These are phyloP conservation scores for Rhodotorula sp. DNA, from an alignment of 1,284 basidiomycete species.

Conservation along the genomic window DNA sequence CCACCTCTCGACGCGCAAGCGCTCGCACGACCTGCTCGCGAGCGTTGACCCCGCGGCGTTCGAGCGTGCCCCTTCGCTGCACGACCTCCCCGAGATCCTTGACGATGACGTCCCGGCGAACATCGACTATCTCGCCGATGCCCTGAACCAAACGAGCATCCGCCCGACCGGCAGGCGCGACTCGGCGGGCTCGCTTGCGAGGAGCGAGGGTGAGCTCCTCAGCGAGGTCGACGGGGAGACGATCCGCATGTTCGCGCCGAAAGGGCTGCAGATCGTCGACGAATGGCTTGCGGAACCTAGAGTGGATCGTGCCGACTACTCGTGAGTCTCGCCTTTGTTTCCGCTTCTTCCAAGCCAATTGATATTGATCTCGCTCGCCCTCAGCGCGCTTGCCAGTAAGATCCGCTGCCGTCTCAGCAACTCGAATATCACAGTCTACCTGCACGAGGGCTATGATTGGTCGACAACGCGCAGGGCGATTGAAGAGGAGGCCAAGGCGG, in stretches of 20 bases:
- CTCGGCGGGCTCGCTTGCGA: neutral
- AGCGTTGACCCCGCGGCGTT: slow-evolving; percentile 86
- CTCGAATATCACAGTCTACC: slow-evolving; percentile 63
- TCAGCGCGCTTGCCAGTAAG: slow-evolving; percentile 8
- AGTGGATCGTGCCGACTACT: neutral
- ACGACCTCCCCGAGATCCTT: slow-evolving; percentile 79
- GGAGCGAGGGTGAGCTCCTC: slow-evolving; percentile 50
- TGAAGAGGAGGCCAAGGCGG: slow-evolving; percentile 82
- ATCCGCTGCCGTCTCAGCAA: slow-evolving; percentile 20
- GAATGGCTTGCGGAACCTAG: slow-evolving; percentile 60
- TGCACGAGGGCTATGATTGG: slow-evolving; percentile 97
- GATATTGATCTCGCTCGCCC: neutral
- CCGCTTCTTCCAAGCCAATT: neutral
- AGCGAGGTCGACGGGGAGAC: slow-evolving; percentile 79
- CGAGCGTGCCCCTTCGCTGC: slow-evolving; percentile 63
- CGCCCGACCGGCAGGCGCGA: neutral
- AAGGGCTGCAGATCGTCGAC: slow-evolving; percentile 63
- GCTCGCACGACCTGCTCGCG: slow-evolving; percentile 51
- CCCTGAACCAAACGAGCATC: slow-evolving; percentile 9
- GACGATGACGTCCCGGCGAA: slow-evolving; percentile 88
- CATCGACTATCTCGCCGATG: slow-evolving; percentile 76
- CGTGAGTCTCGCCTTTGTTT: neutral
- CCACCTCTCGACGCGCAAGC: neutral
- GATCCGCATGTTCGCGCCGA: slow-evolving; percentile 69
- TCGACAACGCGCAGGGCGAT: slow-evolving; percentile 76